phyloP scores from a whole-genome alignment of 352 stramenopile genomes.

The Globisporangium cystogenes region DNA sequence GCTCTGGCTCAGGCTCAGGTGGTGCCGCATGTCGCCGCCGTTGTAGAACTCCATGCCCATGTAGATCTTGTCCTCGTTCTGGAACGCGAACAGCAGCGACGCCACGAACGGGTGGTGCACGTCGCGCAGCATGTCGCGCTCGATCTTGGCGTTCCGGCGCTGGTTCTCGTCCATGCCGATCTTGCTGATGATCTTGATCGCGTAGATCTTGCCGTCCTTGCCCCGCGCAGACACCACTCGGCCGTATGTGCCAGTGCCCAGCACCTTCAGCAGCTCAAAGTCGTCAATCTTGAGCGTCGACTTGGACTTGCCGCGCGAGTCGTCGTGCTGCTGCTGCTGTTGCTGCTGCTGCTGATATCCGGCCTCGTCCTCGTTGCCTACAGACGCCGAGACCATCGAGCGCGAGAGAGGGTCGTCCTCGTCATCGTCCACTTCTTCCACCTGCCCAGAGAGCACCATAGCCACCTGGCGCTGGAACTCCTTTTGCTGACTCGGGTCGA shows the following conservation, averaged over 20 bases:
- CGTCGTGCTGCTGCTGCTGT: constrained; percentile 8
- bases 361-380: constrained; percentile 59
- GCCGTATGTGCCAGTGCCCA: constrained; percentile 81
- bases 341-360: constrained; percentile 23
- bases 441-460: constrained; percentile 67
- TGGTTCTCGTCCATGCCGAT: constrained; percentile 84
- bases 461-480: constrained; percentile 48
- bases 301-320: constrained; percentile 58
- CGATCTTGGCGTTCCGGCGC: constrained; percentile 82
- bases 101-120: constrained; percentile 97
- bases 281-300: constrained; percentile 82
- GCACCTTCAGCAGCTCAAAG: constrained; percentile 83
- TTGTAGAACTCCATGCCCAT: constrained; percentile 99
- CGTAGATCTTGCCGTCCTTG: constrained; percentile 63
- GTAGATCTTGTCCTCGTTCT: constrained; percentile 98
- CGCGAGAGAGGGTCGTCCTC: constrained; percentile 54
- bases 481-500: constrained; percentile 43
- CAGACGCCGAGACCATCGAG: constrained; percentile 52
- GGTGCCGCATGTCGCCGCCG: constrained; percentile 92
- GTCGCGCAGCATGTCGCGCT: constrained; percentile 93
- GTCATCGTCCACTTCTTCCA: constrained; percentile 70
- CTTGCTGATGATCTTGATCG: constrained; percentile 89
- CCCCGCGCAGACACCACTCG: constrained; percentile 75
- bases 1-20: constrained; percentile 67
- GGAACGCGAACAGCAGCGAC: constrained; percentile 96